Percentiles rank a stretch among this genome's conserved stretches.
Evolutionary conservation across 345 rosid species (phyloP).

Genomic region (Populus alba): DNA sequence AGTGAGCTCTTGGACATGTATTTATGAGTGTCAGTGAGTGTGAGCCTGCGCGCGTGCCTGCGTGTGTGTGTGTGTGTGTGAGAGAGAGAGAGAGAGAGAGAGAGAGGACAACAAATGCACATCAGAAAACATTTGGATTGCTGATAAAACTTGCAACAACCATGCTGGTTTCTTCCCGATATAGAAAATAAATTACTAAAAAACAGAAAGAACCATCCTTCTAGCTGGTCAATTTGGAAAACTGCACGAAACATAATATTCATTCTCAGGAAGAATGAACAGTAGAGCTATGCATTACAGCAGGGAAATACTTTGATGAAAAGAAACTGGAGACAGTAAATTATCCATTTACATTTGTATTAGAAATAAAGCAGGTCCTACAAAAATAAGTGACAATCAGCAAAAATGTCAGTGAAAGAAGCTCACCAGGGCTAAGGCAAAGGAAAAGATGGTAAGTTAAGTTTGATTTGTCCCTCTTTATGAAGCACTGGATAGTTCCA

Average conservation of each 20-base stretch:
- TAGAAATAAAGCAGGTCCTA: neutral
- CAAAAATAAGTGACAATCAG: neutral
- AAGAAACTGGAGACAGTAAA: neutral
- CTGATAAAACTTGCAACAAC: neutral
- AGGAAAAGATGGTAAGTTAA: slow-evolving; percentile 87
- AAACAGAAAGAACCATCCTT: neutral
- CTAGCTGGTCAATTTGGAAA: neutral
- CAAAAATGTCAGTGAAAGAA: neutral
- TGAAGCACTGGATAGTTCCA: slow-evolving; percentile 84
- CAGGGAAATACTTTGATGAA: neutral
- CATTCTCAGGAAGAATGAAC: neutral
- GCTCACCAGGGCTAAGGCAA: slow-evolving; percentile 85
- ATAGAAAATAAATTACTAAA: neutral
- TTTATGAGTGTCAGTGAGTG: neutral
- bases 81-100: neutral
- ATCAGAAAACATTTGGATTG: neutral
- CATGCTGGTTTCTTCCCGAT: neutral
- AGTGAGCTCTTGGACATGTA: neutral
- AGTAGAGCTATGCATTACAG: too few relatives aligned
- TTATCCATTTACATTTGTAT: neutral
- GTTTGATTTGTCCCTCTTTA: slow-evolving; percentile 86
- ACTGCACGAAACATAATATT: neutral
- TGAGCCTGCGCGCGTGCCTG: too few relatives aligned
- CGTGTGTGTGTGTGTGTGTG: neutral
- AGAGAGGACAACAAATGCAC: neutral